Conservation (phyloP, 2,329 filamentous ascomycete species). For the Samsoniella hepiali region DNA sequence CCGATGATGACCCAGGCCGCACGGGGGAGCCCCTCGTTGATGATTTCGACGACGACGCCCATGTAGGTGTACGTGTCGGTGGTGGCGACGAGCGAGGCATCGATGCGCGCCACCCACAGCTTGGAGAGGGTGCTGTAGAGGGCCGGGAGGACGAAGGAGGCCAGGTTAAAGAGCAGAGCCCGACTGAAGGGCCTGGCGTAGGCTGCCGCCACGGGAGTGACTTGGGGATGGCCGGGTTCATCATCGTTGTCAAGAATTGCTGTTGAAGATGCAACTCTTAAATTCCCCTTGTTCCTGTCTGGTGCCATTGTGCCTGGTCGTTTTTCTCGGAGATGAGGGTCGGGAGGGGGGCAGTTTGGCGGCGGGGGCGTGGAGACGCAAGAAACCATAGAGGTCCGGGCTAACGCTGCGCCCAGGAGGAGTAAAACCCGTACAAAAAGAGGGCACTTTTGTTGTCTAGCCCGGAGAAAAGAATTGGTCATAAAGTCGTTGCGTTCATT, state of each 20-base stretch:
- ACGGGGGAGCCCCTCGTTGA: constrained; percentile 70
- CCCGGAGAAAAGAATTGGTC: constrained; percentile 1
- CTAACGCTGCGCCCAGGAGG: neutral
- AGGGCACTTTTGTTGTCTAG: neutral
- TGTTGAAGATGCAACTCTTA: neutral
- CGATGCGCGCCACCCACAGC: constrained; percentile 66
- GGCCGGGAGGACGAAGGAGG: constrained; percentile 61
- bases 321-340: neutral
- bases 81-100: constrained; percentile 45
- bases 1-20: constrained; percentile 68
- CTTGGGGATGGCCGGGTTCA: neutral
- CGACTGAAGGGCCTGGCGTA: constrained; percentile 32
- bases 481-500: constrained; percentile 7
- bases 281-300: neutral
- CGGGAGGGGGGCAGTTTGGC: neutral
- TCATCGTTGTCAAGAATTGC: neutral
- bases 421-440: constrained; percentile 5
- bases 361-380: constrained; percentile 14
- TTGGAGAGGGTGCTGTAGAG: constrained; percentile 66
- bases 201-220: neutral
- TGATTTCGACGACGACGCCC: constrained; percentile 60
- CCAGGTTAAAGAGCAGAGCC: constrained; percentile 60
- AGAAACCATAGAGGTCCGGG: neutral
- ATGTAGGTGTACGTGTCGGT: constrained; percentile 64
- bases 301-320: neutral